Evolutionary conservation across 192 early-diverging fungal genomes (phyloP), one percentile per base, ranked within the genome.

Genomic region (Umbelopsis isabellina): DNA sequence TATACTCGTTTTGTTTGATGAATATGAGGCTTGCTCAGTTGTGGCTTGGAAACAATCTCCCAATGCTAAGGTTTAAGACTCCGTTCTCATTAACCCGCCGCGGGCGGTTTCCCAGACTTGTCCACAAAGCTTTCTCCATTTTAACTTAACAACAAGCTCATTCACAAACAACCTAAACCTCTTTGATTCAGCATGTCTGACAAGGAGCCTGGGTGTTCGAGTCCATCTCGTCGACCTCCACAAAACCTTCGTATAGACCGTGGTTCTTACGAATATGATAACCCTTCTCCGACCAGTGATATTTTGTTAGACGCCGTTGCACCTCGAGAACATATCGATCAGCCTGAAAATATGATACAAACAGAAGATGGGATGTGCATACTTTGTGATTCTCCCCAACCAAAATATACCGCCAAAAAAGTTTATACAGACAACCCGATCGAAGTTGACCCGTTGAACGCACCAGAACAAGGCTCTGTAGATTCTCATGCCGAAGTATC

Each of bases 81-180:
- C 33, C 55, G 55, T 30, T n/a, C 55, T 13, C 55, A 35, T 22
- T n/a, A 61, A 61, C 55, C 55, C 55, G 30, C 55, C 55, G 30
- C 30, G 55, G 55, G 27, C 55, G 55, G 37, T 61, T 61, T 61
- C 55, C 55, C 55, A 61, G 55, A 22, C 25, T 12, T 53, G 37
- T n/a, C 37, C 37, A 6, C 6, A 41, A 41, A 41, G 37, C 37
- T 41, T 41, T 41, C 35, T 52, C 25, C 51, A n/a, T 52, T 51
- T 52, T 52, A 13, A 12, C 25, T 23, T 22, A 61, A 11, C 33
- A 1, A 15, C 18, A 2, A 2, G 12, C 8, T 61, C 15, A 61
- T 61, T 35, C 0, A 35, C 30, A 27, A n/a, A 25, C 27, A 35
- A 15, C 6, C 55, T 37, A 35, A 35, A 7, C 0, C 13, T 35